phyloP scores from a whole-genome alignment of 75 land plant genomes.

The Chamaecyparis obtusa region DNA sequence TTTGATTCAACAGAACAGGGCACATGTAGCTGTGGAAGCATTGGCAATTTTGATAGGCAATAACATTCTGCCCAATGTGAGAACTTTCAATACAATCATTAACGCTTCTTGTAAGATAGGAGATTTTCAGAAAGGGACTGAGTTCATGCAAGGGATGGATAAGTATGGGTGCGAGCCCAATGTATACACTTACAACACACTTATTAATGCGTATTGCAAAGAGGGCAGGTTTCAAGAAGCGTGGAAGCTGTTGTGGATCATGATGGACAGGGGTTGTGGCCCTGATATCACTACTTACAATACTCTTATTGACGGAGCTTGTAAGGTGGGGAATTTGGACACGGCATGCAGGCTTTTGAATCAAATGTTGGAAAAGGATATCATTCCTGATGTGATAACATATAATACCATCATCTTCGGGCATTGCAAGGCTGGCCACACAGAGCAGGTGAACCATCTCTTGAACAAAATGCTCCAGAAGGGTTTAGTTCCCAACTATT shows the following conservation, averaged over 20 bases:
- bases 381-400: conserved; percentile 31
- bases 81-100: conserved; percentile 52
- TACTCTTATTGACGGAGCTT: conserved; percentile 48
- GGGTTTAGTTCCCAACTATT: conserved; percentile 40
- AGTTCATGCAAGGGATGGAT: conserved; percentile 54
- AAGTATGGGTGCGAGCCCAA: conserved; percentile 54
- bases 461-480: conserved; percentile 56
- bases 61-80: conserved; percentile 41
- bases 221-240: conserved; percentile 44
- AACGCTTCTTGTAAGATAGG: conserved; percentile 65
- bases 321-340: conserved; percentile 51
- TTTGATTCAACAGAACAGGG: conserved; percentile 37
- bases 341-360: conserved; percentile 51
- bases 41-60: conserved; percentile 39
- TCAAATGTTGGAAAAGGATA: conserved; percentile 30
- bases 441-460: conserved; percentile 40
- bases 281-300: conserved; percentile 51
- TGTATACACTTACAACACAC: conserved; percentile 60
- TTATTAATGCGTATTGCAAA: conserved; percentile 68
- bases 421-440: conserved; percentile 59
- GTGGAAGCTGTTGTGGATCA: conserved; percentile 31
- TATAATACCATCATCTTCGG: conserved; percentile 64
- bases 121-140: conserved; percentile 35
- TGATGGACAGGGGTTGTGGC: conserved; percentile 47
- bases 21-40: conserved; percentile 34